phyloP scores from a whole-genome alignment of 2,329 filamentous ascomycete genomes.

The Arthrobotrys pseudoclavata region DNA sequence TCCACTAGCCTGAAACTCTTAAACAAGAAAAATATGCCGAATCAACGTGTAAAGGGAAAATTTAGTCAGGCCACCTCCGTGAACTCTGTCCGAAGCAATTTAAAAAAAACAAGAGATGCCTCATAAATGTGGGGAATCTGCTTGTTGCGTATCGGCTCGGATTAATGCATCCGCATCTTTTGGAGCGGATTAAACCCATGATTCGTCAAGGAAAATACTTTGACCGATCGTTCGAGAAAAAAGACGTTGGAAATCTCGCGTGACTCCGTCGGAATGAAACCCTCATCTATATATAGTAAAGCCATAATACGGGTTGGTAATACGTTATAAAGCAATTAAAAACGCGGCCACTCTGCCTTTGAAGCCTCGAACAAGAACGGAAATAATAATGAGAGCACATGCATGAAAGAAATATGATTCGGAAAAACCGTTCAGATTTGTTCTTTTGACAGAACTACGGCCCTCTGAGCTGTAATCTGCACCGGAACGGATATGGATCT shows the following conservation, averaged over 20 bases:
- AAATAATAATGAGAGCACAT: not conserved
- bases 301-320: slow-evolving; percentile 23
- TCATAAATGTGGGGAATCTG: slow-evolving; percentile 21
- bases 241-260: slow-evolving; percentile 17
- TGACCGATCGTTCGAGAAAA: slow-evolving; percentile 1
- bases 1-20: slow-evolving; percentile 56
- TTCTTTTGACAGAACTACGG: slow-evolving; percentile 12
- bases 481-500: slow-evolving; percentile 52
- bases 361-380: not conserved
- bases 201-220: slow-evolving; percentile 22
- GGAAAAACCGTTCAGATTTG: slow-evolving; percentile 17
- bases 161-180: slow-evolving; percentile 11
- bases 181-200: slow-evolving; percentile 26
- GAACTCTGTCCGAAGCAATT: slow-evolving; percentile 1
- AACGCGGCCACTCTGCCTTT: slow-evolving; percentile 7
- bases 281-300: slow-evolving; percentile 18
- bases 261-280: slow-evolving; percentile 16
- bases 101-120: slow-evolving; percentile 1
- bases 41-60: not conserved
- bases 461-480: slow-evolving; percentile 51
- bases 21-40: slow-evolving; percentile 26
- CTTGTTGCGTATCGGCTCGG: slow-evolving; percentile 10
- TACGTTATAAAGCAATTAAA: slow-evolving; percentile 16
- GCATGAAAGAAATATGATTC: slow-evolving; percentile 17
- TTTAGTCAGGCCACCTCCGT: slow-evolving; percentile 31